phyloP scores from a whole-genome alignment of 192 early-diverging fungal genomes.

The Borealophlyctis nickersoniae region DNA sequence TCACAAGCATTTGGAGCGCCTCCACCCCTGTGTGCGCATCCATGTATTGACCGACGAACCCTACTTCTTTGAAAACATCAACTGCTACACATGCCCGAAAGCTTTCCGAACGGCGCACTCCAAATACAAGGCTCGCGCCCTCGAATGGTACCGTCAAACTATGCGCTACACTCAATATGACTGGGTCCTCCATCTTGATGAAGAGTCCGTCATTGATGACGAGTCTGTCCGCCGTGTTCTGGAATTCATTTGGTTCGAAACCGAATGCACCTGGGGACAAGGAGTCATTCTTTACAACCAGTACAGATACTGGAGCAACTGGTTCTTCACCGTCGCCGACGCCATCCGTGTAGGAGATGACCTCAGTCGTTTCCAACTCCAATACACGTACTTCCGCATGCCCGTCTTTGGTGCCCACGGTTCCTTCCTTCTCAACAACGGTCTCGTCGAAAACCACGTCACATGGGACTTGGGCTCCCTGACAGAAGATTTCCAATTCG shows the following conservation, averaged over 20 bases:
- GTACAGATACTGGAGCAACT: constrained; percentile 54
- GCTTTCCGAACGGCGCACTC: constrained; percentile 39
- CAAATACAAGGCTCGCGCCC: constrained; percentile 59
- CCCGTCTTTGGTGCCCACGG: constrained; percentile 59
- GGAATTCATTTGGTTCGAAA: constrained; percentile 59
- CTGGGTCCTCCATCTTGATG: constrained; percentile 58
- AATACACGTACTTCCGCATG: constrained; percentile 55
- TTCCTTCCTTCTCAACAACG: constrained; percentile 53
- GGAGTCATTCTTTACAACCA: constrained; percentile 62
- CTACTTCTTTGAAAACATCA: constrained; percentile 61
- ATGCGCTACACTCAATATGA: constrained; percentile 54
- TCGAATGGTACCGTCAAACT: constrained; percentile 60
- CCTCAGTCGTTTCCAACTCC: constrained; percentile 53
- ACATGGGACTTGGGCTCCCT: constrained; percentile 55
- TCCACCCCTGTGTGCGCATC: constrained; percentile 53
- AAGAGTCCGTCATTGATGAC: constrained; percentile 60
- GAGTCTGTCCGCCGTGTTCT: constrained; percentile 46
- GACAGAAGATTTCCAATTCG: constrained; percentile 58
- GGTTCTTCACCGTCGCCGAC: constrained; percentile 57
- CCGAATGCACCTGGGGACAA: constrained; percentile 51
- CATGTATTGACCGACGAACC: constrained; percentile 60
- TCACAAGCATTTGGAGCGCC: constrained; percentile 50
- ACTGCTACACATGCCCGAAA: constrained; percentile 59
- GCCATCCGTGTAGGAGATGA: constrained; percentile 59
- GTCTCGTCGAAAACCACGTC: constrained; percentile 50